Conservation (phyloP, 345 rosid species). For the Isatis tinctoria region DNA sequence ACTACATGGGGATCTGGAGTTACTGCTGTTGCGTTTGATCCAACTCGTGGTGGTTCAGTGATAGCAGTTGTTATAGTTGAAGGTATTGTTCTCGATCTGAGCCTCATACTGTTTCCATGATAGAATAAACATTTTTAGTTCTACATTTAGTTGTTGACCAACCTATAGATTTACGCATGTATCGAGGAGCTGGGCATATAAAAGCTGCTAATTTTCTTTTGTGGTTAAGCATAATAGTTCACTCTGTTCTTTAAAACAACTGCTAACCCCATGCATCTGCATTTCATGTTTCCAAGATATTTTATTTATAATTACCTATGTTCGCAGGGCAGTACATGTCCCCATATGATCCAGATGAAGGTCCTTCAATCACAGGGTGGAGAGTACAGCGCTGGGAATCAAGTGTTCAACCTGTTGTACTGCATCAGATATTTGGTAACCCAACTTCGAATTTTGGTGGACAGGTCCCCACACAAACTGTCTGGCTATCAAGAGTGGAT, state of each 20-base stretch:
- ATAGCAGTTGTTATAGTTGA: slow-evolving; percentile 97
- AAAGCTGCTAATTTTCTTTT: not conserved
- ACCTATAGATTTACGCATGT: not conserved
- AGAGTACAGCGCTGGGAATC: slow-evolving; percentile 99
- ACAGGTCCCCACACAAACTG: slow-evolving; percentile 94
- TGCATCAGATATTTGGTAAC: slow-evolving; percentile 94
- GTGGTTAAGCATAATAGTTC: not conserved
- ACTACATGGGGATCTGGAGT: slow-evolving; percentile 99
- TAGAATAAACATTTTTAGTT: slow-evolving; percentile 1
- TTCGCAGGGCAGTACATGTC: slow-evolving; percentile 96
- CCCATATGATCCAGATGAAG: slow-evolving; percentile 99
- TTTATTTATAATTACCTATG: slow-evolving; percentile 4
- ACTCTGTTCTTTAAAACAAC: not conserved
- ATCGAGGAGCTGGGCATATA: not conserved
- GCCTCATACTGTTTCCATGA: slow-evolving; percentile 17
- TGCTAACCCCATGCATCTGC: not conserved
- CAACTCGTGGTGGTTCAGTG: slow-evolving; percentile 97
- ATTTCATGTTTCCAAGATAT: not conserved
- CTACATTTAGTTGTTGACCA: not conserved
- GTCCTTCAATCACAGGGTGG: slow-evolving; percentile 99
- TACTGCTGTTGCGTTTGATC: slow-evolving; percentile 99
- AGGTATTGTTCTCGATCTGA: slow-evolving; percentile 47
- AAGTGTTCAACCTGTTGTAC: slow-evolving; percentile 93
- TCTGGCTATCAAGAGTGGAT: slow-evolving; percentile 94
- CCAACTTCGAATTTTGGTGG: slow-evolving; percentile 93